Percentiles rank a stretch among this genome's conserved stretches.
Conservation (phyloP, 2,329 filamentous ascomycete genomes). For the Graphiopsis chlorocephala region DNA sequence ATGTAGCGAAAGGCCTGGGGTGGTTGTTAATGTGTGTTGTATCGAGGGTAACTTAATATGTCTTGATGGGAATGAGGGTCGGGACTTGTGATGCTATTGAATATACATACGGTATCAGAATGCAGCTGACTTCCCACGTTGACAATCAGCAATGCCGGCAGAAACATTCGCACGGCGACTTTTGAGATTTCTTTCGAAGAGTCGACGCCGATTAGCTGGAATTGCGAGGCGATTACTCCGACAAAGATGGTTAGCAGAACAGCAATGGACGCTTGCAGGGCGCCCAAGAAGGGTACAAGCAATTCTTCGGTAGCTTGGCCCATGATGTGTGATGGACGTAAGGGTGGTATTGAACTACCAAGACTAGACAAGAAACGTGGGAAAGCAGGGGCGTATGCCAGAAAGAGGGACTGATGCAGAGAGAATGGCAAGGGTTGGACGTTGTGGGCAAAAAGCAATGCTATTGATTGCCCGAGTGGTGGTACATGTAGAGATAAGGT, state of each 20-base stretch:
- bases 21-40: not conserved
- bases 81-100: not conserved
- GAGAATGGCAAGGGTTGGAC: not conserved
- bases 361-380: not conserved
- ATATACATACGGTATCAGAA: slow-evolving; percentile 45
- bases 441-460: not conserved
- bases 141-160: slow-evolving; percentile 53
- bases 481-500: not conserved
- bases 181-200: slow-evolving; percentile 54
- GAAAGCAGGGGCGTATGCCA: not conserved
- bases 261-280: slow-evolving; percentile 54
- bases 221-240: slow-evolving; percentile 52
- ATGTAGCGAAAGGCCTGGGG: slow-evolving; percentile 21
- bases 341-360: not conserved
- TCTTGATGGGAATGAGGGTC: not conserved
- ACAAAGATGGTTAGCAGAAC: slow-evolving; percentile 55
- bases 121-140: slow-evolving; percentile 54
- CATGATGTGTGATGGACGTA: slow-evolving; percentile 4
- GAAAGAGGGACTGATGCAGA: slow-evolving; percentile 6
- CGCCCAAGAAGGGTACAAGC: slow-evolving; percentile 48
- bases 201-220: slow-evolving; percentile 46
- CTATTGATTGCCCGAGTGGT: not conserved
- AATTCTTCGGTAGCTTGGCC: slow-evolving; percentile 21
- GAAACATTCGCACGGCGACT: slow-evolving; percentile 52
- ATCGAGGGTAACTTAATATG: not conserved